Percentiles rank a stretch among this genome's conserved stretches.
Conservation (phyloP, 148 eudicot genomes). For the Amaranthus cruentus region DNA sequence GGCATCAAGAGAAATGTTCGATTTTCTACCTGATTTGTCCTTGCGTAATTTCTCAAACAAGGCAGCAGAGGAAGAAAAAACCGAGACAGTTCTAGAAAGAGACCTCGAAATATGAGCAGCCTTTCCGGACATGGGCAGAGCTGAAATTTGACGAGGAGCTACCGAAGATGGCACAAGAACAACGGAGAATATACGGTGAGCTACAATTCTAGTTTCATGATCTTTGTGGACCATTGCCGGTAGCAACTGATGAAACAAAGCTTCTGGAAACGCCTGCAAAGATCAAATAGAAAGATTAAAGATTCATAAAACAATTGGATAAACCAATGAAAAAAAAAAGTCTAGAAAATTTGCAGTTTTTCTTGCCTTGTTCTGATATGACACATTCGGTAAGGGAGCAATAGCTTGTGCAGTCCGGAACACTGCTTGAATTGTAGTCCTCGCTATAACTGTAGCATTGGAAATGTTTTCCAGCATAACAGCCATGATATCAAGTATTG, state of each 20-base stretch:
- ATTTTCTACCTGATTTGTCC: conserved; percentile 46
- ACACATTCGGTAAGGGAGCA: conserved; percentile 76
- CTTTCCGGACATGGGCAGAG: conserved; percentile 30
- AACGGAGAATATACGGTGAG: conserved; percentile 88
- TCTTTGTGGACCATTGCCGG: conserved; percentile 94
- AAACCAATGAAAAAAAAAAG: neutral
- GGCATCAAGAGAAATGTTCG: conserved; percentile 31
- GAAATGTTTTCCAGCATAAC: conserved; percentile 83
- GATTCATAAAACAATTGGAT: neutral
- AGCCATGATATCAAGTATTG: conserved; percentile 90
- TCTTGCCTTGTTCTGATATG: conserved; percentile 70
- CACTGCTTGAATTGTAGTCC: conserved; percentile 82
- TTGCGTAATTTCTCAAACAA: conserved; percentile 74
- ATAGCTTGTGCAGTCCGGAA: conserved; percentile 89
- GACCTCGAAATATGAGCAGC: conserved; percentile 56
- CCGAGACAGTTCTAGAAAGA: conserved; percentile 90
- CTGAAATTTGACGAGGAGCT: conserved; percentile 49
- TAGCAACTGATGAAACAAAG: conserved; percentile 87
- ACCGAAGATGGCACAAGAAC: conserved; percentile 97
- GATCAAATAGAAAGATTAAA: neutral
- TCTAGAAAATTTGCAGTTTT: neutral
- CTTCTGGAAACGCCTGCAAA: conserved; percentile 88
- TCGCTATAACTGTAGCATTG: conserved; percentile 58
- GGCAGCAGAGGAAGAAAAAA: conserved; percentile 97
- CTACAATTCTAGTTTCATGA: conserved; percentile 81